phyloP scores from a whole-genome alignment of 257 asterid genomes.

The Lycium ferocissimum region DNA sequence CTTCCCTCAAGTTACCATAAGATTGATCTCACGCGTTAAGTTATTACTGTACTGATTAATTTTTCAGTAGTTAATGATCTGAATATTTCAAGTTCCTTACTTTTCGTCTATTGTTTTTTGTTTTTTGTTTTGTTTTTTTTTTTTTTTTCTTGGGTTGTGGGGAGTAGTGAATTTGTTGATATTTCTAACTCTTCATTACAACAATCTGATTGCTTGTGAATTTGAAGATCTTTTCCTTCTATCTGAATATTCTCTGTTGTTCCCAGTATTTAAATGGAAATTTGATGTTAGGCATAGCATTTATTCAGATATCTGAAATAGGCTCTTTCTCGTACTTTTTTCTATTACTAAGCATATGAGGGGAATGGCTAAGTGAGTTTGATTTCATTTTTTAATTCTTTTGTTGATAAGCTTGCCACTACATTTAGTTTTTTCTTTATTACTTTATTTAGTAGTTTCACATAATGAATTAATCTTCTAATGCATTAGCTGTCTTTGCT shows the following conservation, averaged over 20 bases:
- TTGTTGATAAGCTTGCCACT: background rate
- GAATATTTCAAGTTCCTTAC: background rate
- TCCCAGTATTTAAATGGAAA: background rate
- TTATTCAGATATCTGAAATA: slow-evolving; percentile 14
- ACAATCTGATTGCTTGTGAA: background rate
- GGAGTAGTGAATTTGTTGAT: background rate
- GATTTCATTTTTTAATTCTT: background rate
- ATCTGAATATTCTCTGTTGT: background rate
- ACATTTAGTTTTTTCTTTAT: background rate
- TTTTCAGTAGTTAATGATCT: background rate
- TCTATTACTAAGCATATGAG: background rate
- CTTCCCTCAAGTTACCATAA: background rate
- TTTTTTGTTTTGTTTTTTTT: background rate
- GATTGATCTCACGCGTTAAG: background rate
- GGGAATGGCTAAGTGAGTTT: background rate
- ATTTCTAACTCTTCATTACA: background rate
- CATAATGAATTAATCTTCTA: background rate
- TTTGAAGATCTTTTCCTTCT: background rate
- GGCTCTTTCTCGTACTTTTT: background rate
- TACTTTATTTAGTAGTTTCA: background rate
- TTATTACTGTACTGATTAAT: background rate
- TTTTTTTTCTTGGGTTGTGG: background rate
- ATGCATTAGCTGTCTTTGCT: slow-evolving; percentile 11
- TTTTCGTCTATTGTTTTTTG: background rate
- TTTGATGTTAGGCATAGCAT: slow-evolving; percentile 13